Percentiles rank a stretch among this genome's conserved stretches.
Conservation (phyloP, 495 filamentous ascomycete genomes). For the Trichocladium uniseriatum region DNA sequence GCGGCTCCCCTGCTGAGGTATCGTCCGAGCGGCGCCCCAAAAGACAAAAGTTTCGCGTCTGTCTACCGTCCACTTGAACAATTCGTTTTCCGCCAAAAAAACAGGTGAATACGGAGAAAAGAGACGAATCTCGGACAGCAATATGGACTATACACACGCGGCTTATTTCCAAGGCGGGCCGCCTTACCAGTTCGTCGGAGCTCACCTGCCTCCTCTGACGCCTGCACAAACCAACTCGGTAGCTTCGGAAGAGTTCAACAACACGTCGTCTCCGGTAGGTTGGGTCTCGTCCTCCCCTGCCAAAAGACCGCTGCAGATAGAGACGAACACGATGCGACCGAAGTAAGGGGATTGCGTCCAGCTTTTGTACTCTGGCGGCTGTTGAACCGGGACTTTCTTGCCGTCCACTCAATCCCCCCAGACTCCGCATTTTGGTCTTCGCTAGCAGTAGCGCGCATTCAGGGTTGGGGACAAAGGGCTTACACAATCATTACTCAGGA, state of each 20-base stretch:
- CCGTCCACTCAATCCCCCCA: neutral
- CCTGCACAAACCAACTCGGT: conserved; percentile 44
- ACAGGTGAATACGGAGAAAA: neutral
- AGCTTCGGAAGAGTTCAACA: conserved; percentile 46
- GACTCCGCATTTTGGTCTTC: conserved; percentile 20
- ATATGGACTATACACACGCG: conserved; percentile 38
- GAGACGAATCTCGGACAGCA: neutral
- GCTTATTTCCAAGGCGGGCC: conserved; percentile 40
- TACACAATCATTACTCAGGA: conserved; percentile 39
- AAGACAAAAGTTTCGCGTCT: neutral
- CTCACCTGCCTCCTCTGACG: conserved; percentile 36
- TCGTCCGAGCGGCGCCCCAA: too few species aligned
- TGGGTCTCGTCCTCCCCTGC: conserved; percentile 1
- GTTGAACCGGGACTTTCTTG: neutral
- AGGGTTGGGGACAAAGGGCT: conserved; percentile 18
- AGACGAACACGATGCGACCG: too few species aligned
- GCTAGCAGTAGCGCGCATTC: conserved; percentile 22
- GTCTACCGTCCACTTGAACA: neutral
- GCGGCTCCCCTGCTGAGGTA: neutral
- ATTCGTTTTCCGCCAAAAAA: neutral
- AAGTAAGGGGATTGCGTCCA: too few species aligned
- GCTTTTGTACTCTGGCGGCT: conserved; percentile 11
- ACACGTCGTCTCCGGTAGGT: conserved; percentile 46
- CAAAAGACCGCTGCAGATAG: neutral
- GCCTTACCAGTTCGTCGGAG: conserved; percentile 47